Evolutionary conservation across 306 rosid species (phyloP), one percentile per base, ranked within the genome.

Genomic region (Carpinus fangiana): DNA sequence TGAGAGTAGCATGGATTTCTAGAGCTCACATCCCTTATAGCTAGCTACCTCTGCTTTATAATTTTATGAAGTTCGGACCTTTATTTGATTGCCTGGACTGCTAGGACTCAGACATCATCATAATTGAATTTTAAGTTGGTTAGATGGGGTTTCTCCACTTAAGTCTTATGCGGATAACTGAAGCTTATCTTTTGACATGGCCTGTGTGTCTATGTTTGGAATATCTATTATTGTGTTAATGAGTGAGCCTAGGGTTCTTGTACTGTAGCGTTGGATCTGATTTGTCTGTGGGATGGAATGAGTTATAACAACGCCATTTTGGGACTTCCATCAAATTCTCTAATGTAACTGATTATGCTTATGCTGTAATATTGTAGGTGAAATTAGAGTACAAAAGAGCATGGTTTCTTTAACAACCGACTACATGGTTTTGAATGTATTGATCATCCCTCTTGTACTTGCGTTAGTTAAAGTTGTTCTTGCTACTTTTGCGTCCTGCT

Each of bases 71-170:
- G 68, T 72, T 73, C 61, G 53, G 50, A 6, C 52, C 83, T 75
- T 52, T 8, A 50, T 55, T 54, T 48, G 17, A 76, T 73, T 51
- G 62, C 78, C 20, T 28, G 62, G 80, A 80, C 60, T 41, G 50
- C 61, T 76, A 46, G 71, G 48, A 41, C 79, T 50, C 73, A n/a
- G 71, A 73, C 72, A 31, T 61, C 28, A 72, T 68, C 64, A 45
- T 78, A 57, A 68, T 78, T 72, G 13, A 47, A 76, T 80, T 83
- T 72, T 67, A 31, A 83, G 76, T 76, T 48, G 73, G 77, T 79
- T 60, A 43, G 78, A 72, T 13, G 26, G 43, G 60, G 72, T 48
- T 66, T 66, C 78, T 60, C 72, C 68, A 38, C 14, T 23, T 23
- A 23, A 23, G 26, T 23, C 26, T 79, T 76, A 72, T 21, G 66